Conservation (phyloP, 2,329 filamentous ascomycete genomes). For the Phoma herbarum region DNA sequence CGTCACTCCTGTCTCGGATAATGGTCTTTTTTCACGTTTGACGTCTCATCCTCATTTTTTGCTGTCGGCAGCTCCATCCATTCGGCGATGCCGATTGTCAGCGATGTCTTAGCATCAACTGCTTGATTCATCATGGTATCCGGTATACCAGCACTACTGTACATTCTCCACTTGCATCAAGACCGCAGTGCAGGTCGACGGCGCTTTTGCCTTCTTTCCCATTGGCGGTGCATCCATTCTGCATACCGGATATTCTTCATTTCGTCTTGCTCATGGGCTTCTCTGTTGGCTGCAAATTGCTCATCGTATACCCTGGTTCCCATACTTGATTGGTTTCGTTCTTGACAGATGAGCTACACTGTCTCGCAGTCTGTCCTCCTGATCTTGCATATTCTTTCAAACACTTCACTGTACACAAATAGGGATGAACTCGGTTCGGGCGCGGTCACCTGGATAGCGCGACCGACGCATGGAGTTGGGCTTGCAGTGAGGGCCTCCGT, state of each 20-base stretch:
- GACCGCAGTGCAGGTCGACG: slow-evolving; percentile 17
- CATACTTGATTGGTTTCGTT: slow-evolving; percentile 20
- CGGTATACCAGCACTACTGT: slow-evolving; percentile 21
- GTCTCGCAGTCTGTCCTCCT: slow-evolving; percentile 11
- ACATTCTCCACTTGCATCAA: slow-evolving; percentile 20
- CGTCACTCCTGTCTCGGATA: not conserved
- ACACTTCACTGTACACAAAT: slow-evolving; percentile 17
- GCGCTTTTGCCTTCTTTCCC: slow-evolving; percentile 4
- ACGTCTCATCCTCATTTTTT: not conserved
- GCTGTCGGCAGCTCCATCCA: not conserved
- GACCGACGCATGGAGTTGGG: slow-evolving; percentile 17
- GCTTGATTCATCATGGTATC: slow-evolving; percentile 18
- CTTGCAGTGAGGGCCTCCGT: slow-evolving; percentile 20
- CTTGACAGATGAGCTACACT: slow-evolving; percentile 6
- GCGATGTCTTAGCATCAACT: slow-evolving; percentile 2
- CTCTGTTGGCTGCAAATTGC: slow-evolving; percentile 31
- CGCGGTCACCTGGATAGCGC: slow-evolving; percentile 14
- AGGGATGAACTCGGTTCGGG: slow-evolving; percentile 13
- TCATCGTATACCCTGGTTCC: slow-evolving; percentile 35
- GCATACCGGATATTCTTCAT: slow-evolving; percentile 17
- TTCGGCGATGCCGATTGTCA: not conserved
- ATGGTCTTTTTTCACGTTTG: not conserved
- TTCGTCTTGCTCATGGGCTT: slow-evolving; percentile 20
- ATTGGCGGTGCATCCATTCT: slow-evolving; percentile 12
- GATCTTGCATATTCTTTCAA: slow-evolving; percentile 7